A percentile compares a stretch with the other conserved stretches of the same genome.
phyloP scores from a whole-genome alignment of 306 rosid species.

The Vicia sativa region DNA sequence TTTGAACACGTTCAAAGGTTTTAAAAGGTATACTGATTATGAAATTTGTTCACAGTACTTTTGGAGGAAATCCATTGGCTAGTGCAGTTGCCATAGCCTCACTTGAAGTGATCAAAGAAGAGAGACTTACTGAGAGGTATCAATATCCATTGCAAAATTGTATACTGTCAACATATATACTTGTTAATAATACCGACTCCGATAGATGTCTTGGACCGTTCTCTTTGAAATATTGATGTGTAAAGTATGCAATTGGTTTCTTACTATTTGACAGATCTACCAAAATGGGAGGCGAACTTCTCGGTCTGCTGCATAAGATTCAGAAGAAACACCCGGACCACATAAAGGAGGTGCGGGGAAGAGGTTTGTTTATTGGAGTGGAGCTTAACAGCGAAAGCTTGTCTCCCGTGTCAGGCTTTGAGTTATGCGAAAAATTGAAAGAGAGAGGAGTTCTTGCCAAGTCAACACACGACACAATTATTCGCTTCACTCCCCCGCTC shows the following conservation, averaged over 20 bases:
- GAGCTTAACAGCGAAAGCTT: slow-evolving; percentile 66
- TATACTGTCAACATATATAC: slow-evolving; percentile 15
- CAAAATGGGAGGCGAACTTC: slow-evolving; percentile 65
- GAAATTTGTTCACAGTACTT: slow-evolving; percentile 62
- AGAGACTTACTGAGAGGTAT: slow-evolving; percentile 80
- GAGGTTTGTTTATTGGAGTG: slow-evolving; percentile 90
- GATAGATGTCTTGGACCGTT: slow-evolving; percentile 18
- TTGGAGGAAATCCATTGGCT: slow-evolving; percentile 96
- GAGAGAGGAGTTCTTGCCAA: slow-evolving; percentile 96
- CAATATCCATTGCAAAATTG: slow-evolving; percentile 28
- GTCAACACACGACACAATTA: slow-evolving; percentile 86
- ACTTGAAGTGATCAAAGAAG: slow-evolving; percentile 78
- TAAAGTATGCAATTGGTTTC: slow-evolving; percentile 25
- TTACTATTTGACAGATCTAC: slow-evolving; percentile 58
- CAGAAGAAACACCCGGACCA: slow-evolving; percentile 65
- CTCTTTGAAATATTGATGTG: not conserved
- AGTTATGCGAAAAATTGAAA: slow-evolving; percentile 78
- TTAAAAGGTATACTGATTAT: not conserved
- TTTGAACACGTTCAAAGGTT: not conserved
- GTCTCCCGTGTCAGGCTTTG: slow-evolving; percentile 72
- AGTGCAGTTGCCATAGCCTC: slow-evolving; percentile 96
- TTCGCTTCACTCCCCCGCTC: slow-evolving; percentile 94
- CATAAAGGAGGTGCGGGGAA: slow-evolving; percentile 74
- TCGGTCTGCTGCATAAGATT: slow-evolving; percentile 57
- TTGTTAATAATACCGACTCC: slow-evolving; percentile 13